These are phyloP conservation scores for Zygosaccharomyces rouxii DNA, from an alignment of 805 yeast species.

Conservation along the genomic window DNA sequence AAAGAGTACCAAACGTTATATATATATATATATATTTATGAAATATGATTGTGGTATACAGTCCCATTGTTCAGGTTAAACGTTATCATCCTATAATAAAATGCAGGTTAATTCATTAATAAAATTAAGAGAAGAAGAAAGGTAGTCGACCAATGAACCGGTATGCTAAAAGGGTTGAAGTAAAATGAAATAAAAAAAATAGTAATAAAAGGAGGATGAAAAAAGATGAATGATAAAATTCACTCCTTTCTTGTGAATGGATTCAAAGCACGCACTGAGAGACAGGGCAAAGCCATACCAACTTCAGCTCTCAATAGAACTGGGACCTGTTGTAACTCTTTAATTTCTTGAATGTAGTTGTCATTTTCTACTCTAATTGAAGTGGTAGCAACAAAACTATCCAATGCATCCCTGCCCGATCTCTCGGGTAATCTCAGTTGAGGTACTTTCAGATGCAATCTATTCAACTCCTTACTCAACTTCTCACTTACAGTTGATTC, in stretches of 20 bases:
- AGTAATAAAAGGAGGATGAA: not conserved
- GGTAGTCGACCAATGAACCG: not conserved
- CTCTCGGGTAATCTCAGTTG: constrained; percentile 32
- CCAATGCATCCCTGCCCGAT: constrained; percentile 39
- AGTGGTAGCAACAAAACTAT: constrained; percentile 55
- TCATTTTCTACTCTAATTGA: constrained; percentile 58
- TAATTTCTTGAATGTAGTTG: constrained; percentile 70
- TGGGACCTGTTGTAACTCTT: constrained; percentile 74
- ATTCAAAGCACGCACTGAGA: constrained; percentile 85
- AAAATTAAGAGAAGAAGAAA: not conserved
- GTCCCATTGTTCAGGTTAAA: not conserved
- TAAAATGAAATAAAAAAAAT: not conserved
- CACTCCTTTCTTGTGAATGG: constrained; percentile 53
- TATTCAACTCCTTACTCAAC: constrained; percentile 45
- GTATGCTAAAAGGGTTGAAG: not conserved
- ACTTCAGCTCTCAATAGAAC: constrained; percentile 83
- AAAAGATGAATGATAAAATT: not conserved
- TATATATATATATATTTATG: not conserved
- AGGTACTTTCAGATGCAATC: constrained; percentile 51
- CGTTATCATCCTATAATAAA: constrained; percentile 4
- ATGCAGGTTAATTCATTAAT: constrained; percentile 6
- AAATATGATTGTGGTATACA: not conserved
- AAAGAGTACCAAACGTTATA: not conserved
- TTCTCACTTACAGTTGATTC: constrained; percentile 37
- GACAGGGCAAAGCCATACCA: constrained; percentile 93